These are phyloP conservation scores for Agaricus bisporus DNA, from an alignment of 768 basidiomycete species.

Conservation along the genomic window DNA sequence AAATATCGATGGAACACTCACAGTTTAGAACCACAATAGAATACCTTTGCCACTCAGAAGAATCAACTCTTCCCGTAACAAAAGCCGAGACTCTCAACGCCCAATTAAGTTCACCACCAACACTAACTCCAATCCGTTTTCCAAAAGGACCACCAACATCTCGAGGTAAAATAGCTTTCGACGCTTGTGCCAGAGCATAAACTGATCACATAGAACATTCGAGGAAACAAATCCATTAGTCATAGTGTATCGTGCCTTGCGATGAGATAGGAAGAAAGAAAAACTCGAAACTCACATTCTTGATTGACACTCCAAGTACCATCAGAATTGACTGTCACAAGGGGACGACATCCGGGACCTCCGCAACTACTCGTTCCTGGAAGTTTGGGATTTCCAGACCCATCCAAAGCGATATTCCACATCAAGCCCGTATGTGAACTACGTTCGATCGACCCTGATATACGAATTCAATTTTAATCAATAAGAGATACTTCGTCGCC, in stretches of 20 bases:
- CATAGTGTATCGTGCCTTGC: too few species aligned
- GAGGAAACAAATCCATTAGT: background rate
- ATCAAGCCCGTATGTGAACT: slow-evolving; percentile 44
- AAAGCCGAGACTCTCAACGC: slow-evolving; percentile 58
- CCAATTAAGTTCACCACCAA: slow-evolving; percentile 47
- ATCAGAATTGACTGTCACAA: slow-evolving; percentile 57
- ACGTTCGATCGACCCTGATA: slow-evolving; percentile 31
- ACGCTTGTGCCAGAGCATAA: slow-evolving; percentile 65
- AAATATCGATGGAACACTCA: slow-evolving; percentile 16
- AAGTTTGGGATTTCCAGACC: slow-evolving; percentile 49
- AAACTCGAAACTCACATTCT: slow-evolving; percentile 44
- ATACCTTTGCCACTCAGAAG: slow-evolving; percentile 57
- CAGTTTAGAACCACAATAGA: slow-evolving; percentile 68
- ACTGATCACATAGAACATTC: slow-evolving; percentile 24
- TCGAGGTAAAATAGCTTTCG: slow-evolving; percentile 63
- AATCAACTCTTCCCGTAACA: slow-evolving; percentile 46
- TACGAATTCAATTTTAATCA: background rate
- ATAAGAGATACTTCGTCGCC: background rate
- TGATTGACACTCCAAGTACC: slow-evolving; percentile 61
- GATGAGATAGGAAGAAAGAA: background rate
- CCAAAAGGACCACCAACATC: slow-evolving; percentile 62
- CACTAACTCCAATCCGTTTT: slow-evolving; percentile 52
- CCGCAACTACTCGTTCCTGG: slow-evolving; percentile 57
- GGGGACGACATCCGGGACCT: slow-evolving; percentile 52
- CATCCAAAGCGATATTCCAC: slow-evolving; percentile 69